These are phyloP conservation scores for Boletus smithii DNA, from an alignment of 1,284 basidiomycete genomes.

Conservation along the genomic window DNA sequence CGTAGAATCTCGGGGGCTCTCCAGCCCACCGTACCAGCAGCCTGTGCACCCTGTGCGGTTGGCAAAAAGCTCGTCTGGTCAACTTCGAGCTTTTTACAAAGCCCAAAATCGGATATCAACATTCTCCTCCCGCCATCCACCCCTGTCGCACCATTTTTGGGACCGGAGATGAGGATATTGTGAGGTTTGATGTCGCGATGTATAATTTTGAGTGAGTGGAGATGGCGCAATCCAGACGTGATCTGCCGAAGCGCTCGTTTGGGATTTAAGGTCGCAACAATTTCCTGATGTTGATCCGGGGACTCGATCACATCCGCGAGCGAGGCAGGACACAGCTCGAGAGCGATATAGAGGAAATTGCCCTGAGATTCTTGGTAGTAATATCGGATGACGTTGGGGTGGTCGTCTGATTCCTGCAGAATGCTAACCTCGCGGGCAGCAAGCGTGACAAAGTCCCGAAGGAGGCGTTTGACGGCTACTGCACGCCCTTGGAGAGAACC, in stretches of 20 bases:
- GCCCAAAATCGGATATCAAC: constrained; percentile 93
- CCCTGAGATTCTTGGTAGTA: constrained; percentile 94
- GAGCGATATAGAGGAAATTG: constrained; percentile 95
- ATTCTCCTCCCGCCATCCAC: constrained; percentile 66
- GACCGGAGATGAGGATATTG: constrained; percentile 89
- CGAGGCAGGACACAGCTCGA: constrained; percentile 94
- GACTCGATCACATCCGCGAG: constrained; percentile 90
- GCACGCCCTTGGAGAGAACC: constrained; percentile 94
- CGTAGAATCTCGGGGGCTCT: constrained; percentile 90
- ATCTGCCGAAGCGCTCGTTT: constrained; percentile 89
- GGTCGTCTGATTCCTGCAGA: constrained; percentile 94
- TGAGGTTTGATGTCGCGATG: constrained; percentile 99
- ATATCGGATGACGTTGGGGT: constrained; percentile 97
- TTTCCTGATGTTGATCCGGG: constrained; percentile 70
- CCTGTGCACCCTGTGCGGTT: constrained; percentile 76
- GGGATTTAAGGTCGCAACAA: constrained; percentile 71
- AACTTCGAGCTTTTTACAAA: constrained; percentile 88
- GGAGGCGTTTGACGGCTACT: constrained; percentile 93
- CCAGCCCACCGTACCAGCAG: constrained; percentile 92
- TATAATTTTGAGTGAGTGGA: constrained; percentile 94
- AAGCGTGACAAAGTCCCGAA: constrained; percentile 94
- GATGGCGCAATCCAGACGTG: constrained; percentile 82
- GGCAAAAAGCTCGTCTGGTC: constrained; percentile 92
- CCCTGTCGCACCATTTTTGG: constrained; percentile 54
- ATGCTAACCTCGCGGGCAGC: constrained; percentile 93